Conservation (phyloP, 306 rosid species). For the Acacia melanoxylon region DNA sequence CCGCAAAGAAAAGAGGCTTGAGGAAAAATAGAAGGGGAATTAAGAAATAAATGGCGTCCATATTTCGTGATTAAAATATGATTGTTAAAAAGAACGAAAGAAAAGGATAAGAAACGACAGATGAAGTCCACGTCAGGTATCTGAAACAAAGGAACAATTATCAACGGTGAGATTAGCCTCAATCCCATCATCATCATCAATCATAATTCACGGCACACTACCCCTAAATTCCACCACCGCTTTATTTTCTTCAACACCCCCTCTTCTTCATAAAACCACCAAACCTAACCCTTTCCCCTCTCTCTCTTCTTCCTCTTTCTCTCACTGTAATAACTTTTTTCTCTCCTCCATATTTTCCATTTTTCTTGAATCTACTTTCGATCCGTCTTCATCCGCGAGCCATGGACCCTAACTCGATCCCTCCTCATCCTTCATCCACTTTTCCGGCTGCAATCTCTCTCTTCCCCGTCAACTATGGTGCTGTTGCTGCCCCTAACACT, state of each 20-base stretch:
- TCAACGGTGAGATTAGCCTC: constrained; percentile 42
- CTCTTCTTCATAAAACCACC: constrained; percentile 31
- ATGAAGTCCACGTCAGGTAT: constrained; percentile 36
- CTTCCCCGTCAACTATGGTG: constrained; percentile 33
- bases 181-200: constrained; percentile 24
- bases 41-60: background rate
- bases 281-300: constrained; percentile 31
- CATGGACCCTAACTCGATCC: constrained; percentile 65
- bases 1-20: background rate
- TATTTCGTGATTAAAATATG: background rate
- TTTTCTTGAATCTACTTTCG: constrained; percentile 39
- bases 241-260: constrained; percentile 2
- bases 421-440: constrained; percentile 20
- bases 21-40: background rate
- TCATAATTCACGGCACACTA: background rate
- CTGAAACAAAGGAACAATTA: background rate
- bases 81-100: background rate
- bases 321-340: constrained; percentile 16
- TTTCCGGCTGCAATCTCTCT: constrained; percentile 25
- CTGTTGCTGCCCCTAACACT: constrained; percentile 3
- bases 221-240: constrained; percentile 9
- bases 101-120: constrained; percentile 15
- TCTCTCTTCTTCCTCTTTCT: background rate
- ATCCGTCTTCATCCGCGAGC: constrained; percentile 5
- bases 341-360: constrained; percentile 16